Evolutionary conservation across 495 filamentous ascomycete genomes (phyloP).

Genomic region (Staphylotrichum longicolle): DNA sequence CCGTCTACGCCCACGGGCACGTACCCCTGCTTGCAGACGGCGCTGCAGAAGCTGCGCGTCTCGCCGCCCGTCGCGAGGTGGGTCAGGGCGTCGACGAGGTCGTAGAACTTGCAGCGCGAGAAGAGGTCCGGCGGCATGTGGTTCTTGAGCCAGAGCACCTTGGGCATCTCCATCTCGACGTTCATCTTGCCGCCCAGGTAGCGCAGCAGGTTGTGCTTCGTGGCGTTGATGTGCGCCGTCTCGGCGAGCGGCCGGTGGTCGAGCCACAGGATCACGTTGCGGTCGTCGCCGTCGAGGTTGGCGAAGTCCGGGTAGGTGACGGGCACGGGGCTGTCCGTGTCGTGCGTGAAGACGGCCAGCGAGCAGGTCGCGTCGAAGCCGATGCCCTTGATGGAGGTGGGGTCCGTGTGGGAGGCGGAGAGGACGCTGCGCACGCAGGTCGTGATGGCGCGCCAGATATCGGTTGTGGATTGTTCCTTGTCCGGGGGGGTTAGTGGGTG

Average conservation of each 20-base stretch:
- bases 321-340: slow-evolving; percentile 84
- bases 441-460: slow-evolving; percentile 94
- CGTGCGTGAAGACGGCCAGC: slow-evolving; percentile 79
- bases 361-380: slow-evolving; percentile 98
- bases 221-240: slow-evolving; percentile 86
- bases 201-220: slow-evolving; percentile 84
- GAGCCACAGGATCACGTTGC: slow-evolving; percentile 89
- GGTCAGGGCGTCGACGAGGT: slow-evolving; percentile 88
- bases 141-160: slow-evolving; percentile 96
- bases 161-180: slow-evolving; percentile 98
- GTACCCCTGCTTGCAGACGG: slow-evolving; percentile 93
- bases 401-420: slow-evolving; percentile 72
- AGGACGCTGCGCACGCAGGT: slow-evolving; percentile 74
- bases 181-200: slow-evolving; percentile 98
- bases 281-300: slow-evolving; percentile 65
- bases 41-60: slow-evolving; percentile 86
- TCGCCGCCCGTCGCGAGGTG: slow-evolving; percentile 95
- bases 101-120: slow-evolving; percentile 91
- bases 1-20: slow-evolving; percentile 95
- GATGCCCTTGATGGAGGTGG: slow-evolving; percentile 72
- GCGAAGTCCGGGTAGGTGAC: slow-evolving; percentile 85
- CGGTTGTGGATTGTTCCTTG: slow-evolving; percentile 96
- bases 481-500: background rate
- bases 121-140: slow-evolving; percentile 94
- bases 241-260: slow-evolving; percentile 89